Evolutionary conservation across 2,329 filamentous ascomycete species (phyloP), one percentile per base, ranked within the genome.

Genomic region (Fusarium piperis): DNA sequence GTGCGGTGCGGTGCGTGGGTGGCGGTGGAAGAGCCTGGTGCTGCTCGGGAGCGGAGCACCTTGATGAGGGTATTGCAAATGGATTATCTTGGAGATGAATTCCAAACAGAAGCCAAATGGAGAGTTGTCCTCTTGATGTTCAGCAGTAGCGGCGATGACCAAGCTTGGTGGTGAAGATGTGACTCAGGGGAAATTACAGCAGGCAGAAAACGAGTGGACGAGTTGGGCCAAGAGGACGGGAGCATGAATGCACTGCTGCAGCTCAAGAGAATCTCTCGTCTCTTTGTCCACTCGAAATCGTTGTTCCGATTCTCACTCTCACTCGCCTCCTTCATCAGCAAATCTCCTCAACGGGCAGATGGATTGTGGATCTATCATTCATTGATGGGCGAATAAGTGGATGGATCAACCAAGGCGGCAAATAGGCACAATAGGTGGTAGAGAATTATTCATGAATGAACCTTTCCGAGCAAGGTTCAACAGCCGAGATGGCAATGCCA

Each of bases 11-110:
- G 64, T 59, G 64, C 64, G 64, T 71, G 65, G 68, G 68, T 71
- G 69, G 69, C 68, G 69, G 68, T 72, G 69, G 69, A 71, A 69
- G 62, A 58, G 66, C 68, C 32, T 53, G 48, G 30, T 53, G 35
- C 48, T 18, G 33, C 28, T 53, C 23, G 12, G 41, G 36, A 55
- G 53, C 28, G 41, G 36, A 55, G 59, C 26, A 65, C 48, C 48
- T 32, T 33, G 48, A 33, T 33, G 30, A 33, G 48, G 32, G 32
- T 53, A 53, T 53, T 23, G 48, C 13, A 35, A 20, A 53, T 48
- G 23, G 26, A 48, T 48, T 26, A 20, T 55, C 44, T 52, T 23
- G 26, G 44, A 53, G 48, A 36, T 13, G 12, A 15, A 20, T 52
- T n/a, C 28, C 52, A 38, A 39, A 4, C 23, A 2, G 44, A 28